A percentile compares a stretch with the other conserved stretches of the same genome.
These are phyloP conservation scores for Ganoderma resinaceum DNA, from an alignment of 1,284 basidiomycete species.

Conservation along the genomic window DNA sequence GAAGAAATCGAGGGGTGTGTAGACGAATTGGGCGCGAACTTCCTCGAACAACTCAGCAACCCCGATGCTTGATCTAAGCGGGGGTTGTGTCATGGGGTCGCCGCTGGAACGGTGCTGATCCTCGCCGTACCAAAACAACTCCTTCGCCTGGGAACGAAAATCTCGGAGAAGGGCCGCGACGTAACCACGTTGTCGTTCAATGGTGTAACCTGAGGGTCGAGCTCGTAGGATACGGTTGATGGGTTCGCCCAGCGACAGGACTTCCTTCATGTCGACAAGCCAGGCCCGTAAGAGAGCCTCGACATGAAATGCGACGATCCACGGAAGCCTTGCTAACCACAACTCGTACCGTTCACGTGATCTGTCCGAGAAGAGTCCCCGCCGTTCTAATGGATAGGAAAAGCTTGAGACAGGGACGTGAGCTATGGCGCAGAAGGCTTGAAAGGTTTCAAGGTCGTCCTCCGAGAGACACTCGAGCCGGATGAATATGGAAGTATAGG, in stretches of 20 bases:
- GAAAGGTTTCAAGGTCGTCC: conserved; percentile 47
- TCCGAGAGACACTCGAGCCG: conserved; percentile 50
- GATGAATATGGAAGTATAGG: conserved; percentile 56
- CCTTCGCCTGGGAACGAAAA: conserved; percentile 45
- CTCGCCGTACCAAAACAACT: conserved; percentile 37
- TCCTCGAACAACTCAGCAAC: conserved; percentile 14
- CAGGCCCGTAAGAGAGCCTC: conserved; percentile 52
- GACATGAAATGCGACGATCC: conserved; percentile 64
- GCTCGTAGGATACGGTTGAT: conserved; percentile 41
- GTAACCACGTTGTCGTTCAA: conserved; percentile 35
- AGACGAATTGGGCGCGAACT: conserved; percentile 34
- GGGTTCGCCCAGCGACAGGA: conserved; percentile 48
- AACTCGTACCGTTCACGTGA: conserved; percentile 43
- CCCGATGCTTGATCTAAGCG: conserved; percentile 13
- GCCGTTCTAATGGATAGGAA: conserved; percentile 46
- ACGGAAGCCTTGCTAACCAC: conserved; percentile 49
- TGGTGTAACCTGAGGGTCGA: conserved; percentile 35
- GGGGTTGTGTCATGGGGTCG: background rate
- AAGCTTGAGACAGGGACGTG: conserved; percentile 43
- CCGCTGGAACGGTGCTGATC: background rate
- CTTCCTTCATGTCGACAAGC: conserved; percentile 53
- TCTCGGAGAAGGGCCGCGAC: conserved; percentile 50
- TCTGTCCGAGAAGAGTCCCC: conserved; percentile 50
- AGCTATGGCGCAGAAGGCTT: conserved; percentile 44
- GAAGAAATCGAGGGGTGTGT: conserved; percentile 16